These are phyloP conservation scores for Pelargonium australe DNA, from an alignment of 441 rosid species.

Conservation along the genomic window DNA sequence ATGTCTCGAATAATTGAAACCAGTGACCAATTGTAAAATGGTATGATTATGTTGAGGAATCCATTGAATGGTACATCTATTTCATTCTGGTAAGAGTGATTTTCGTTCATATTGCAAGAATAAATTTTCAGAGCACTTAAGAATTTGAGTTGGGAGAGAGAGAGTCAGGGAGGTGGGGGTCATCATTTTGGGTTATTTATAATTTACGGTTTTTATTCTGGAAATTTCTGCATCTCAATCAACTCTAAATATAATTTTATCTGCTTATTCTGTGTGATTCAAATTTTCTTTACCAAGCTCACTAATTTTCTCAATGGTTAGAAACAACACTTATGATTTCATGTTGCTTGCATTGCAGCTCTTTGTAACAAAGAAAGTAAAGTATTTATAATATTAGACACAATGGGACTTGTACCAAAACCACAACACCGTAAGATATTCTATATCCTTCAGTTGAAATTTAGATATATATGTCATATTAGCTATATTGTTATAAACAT, in stretches of 20 bases:
- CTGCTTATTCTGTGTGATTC: neutral
- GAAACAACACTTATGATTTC: conserved; percentile 13
- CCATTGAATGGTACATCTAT: neutral
- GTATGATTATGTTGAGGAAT: neutral
- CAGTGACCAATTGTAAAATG: neutral
- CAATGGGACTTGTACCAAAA: conserved; percentile 64
- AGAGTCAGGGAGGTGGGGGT: neutral
- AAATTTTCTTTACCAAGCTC: conserved; percentile 3
- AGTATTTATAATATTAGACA: conserved; percentile 55
- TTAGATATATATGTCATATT: conserved; percentile 12
- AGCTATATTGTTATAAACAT: conserved; percentile 8
- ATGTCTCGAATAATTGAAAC: neutral
- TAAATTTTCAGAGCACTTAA: neutral
- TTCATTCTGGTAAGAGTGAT: neutral
- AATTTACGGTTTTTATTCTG: conserved; percentile 1
- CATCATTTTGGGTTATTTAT: neutral
- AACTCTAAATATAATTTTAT: conserved; percentile 11
- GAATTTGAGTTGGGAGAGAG: neutral
- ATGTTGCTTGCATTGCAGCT: conserved; percentile 59
- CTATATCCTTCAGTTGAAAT: conserved; percentile 16
- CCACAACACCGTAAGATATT: conserved; percentile 67
- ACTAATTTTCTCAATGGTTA: conserved; percentile 11
- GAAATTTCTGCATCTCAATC: conserved; percentile 7
- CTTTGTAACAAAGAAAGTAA: conserved; percentile 79
- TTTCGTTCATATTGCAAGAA: neutral